Conservation (phyloP, 495 filamentous ascomycete species). For the Parachaetomium inaequale region DNA sequence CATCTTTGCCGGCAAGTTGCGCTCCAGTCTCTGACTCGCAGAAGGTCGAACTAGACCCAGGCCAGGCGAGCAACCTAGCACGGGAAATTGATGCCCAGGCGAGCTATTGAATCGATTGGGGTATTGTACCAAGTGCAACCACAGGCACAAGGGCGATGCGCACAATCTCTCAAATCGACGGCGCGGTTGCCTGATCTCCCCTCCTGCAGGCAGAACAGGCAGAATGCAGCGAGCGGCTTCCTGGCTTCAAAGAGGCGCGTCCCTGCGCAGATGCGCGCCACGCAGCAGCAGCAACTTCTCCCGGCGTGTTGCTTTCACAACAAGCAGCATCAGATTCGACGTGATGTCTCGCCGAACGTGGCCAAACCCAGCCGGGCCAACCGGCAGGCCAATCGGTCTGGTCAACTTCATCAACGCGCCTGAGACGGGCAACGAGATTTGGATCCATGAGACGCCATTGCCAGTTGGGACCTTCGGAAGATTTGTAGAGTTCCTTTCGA, state of each 20-base stretch:
- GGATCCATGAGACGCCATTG: conserved; percentile 10
- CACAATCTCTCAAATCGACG: no score
- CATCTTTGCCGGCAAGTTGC: no score
- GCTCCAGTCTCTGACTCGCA: no score
- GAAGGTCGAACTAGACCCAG: no score
- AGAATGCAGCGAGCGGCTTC: not conserved
- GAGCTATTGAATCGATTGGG: no score
- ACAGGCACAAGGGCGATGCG: no score
- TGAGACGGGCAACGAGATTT: conserved; percentile 1
- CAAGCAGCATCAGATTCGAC: not conserved
- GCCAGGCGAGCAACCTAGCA: no score
- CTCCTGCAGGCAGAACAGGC: no score
- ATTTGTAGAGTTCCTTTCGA: conserved; percentile 14
- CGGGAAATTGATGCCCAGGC: no score
- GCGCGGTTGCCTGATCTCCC: no score
- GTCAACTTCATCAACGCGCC: conserved; percentile 13
- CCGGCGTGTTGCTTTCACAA: not conserved
- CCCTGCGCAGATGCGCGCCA: conserved; percentile 1
- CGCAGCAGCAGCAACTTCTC: not conserved
- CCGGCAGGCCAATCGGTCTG: conserved; percentile 1
- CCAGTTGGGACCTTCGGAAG: conserved; percentile 1
- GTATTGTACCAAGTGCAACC: no score
- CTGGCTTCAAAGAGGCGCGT: not conserved
- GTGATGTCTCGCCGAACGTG: conserved; percentile 4
- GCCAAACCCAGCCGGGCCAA: conserved; percentile 6